These are phyloP conservation scores for Sophora flavescens DNA, from an alignment of 306 rosid genomes.

Conservation along the genomic window DNA sequence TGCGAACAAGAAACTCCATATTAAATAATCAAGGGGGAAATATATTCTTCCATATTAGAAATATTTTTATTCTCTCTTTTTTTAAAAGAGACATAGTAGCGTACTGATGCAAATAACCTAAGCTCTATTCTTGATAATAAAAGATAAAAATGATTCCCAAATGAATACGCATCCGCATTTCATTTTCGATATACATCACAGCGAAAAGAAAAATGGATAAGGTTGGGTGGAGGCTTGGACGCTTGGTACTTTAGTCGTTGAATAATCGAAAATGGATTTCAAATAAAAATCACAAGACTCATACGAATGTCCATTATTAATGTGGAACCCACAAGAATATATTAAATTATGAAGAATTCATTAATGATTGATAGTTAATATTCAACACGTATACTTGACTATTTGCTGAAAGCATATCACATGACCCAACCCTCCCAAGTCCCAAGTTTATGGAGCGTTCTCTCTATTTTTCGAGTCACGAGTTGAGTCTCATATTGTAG, in stretches of 20 bases:
- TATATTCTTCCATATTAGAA: not conserved
- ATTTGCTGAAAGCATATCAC: not conserved
- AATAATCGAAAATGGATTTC: constrained; percentile 1
- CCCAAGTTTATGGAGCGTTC: not conserved
- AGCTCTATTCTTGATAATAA: not conserved
- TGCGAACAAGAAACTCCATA: not conserved
- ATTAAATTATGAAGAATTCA: not conserved
- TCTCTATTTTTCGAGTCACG: not conserved
- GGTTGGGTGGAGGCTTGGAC: not conserved
- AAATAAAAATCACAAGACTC: not conserved
- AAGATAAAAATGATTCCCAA: constrained; percentile 24
- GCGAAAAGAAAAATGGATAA: constrained; percentile 5
- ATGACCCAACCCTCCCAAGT: too few relatives aligned
- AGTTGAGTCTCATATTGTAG: not conserved
- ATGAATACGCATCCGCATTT: not conserved
- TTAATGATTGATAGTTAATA: constrained; percentile 6
- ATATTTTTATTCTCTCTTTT: not conserved
- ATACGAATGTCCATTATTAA: constrained; percentile 18
- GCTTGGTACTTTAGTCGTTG: not conserved
- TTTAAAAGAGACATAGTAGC: not conserved
- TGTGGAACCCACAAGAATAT: constrained; percentile 26
- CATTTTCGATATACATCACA: not conserved
- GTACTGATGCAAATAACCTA: constrained; percentile 16
- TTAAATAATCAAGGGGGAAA: not conserved
- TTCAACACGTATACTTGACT: not conserved